These are phyloP conservation scores for Malus hybrid DNA, from an alignment of 331 rosid genomes.

Conservation along the genomic window DNA sequence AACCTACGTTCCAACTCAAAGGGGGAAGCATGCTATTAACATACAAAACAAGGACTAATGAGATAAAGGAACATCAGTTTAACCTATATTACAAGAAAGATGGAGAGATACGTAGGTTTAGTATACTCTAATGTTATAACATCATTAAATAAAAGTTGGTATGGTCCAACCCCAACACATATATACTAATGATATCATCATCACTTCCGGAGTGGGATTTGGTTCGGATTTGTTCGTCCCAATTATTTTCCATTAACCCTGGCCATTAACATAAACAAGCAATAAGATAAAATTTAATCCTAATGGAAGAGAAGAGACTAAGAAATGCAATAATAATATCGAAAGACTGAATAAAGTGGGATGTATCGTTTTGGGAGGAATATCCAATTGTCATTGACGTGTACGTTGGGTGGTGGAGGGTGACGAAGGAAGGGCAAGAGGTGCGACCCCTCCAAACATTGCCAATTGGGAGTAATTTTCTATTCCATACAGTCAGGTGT, in stretches of 20 bases:
- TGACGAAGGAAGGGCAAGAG: background rate
- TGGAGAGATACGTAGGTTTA: background rate
- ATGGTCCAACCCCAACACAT: too few species aligned
- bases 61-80: background rate
- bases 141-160: too few species aligned
- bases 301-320: constrained; percentile 14
- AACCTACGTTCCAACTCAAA: too few species aligned
- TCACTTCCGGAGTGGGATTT: constrained; percentile 27
- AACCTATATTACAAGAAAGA: constrained; percentile 4
- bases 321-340: background rate
- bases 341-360: too few species aligned
- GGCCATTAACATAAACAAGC: background rate
- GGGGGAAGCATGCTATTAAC: too few species aligned
- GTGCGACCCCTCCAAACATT: too few species aligned
- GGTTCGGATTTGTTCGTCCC: constrained; percentile 29
- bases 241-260: background rate
- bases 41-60: background rate
- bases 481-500: too few species aligned
- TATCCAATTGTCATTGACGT: constrained; percentile 27
- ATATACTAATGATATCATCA: too few species aligned
- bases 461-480: too few species aligned
- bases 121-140: background rate
- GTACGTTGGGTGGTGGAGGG: constrained; percentile 27
- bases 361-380: background rate
- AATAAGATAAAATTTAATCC: constrained; percentile 15